Conservation (phyloP, 345 rosid genomes). For the Pseudoturritis turrita region DNA sequence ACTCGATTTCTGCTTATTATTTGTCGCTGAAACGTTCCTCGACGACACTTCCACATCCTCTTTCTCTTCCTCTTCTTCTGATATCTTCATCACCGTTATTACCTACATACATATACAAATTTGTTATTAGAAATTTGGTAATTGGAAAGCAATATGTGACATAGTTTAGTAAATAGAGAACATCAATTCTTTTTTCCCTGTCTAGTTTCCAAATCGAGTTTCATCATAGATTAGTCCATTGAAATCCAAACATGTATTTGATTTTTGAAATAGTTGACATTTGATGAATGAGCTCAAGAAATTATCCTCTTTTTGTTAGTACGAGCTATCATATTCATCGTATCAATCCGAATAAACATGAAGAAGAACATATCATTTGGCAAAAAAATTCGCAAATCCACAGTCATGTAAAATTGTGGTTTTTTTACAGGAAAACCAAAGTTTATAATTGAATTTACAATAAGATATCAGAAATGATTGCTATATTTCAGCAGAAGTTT, state of each 20-base stretch:
- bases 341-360: not conserved
- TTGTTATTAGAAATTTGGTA: not conserved
- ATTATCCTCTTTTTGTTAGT: not conserved
- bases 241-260: not conserved
- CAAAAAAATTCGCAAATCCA: not conserved
- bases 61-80: not conserved
- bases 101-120: not conserved
- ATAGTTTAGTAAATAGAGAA: not conserved
- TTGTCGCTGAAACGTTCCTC: not conserved
- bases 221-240: not conserved
- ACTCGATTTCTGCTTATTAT: slow-evolving; percentile 6
- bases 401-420: not conserved
- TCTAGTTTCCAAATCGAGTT: not conserved
- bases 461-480: too few species aligned
- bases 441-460: not conserved
- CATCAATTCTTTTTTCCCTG: not conserved
- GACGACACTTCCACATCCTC: slow-evolving; percentile 16
- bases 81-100: not conserved
- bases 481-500: too few species aligned
- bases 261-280: not conserved
- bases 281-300: not conserved
- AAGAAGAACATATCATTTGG: not conserved
- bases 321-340: not conserved
- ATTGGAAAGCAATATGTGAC: not conserved
- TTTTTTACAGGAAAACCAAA: not conserved